Base-by-base conservation (phyloP, 163 green algal species). In the Chlamydomonas reinhardtii region DNA sequence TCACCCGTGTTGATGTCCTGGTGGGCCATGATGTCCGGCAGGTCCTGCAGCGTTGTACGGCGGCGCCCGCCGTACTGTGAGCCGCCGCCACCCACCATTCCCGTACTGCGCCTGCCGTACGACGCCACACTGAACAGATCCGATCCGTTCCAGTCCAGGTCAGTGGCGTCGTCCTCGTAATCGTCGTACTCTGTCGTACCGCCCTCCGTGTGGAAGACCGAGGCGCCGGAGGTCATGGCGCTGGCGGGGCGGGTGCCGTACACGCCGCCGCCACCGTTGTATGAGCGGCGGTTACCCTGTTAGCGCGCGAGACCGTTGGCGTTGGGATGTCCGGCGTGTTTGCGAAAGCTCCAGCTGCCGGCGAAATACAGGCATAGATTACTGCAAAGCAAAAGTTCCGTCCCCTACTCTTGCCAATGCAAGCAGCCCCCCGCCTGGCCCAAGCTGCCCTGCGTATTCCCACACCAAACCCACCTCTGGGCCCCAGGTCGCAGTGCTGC, bases 91-190 rank as follows among this genome's bases (percentile, higher is more conserved):
- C n/a, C n/a, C n/a, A n/a, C 56, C 56, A 19, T 5, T 27, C 35
- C 65, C 65, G 65, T 35, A 22, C 65, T 35, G 65, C 48, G 48
- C 48, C 15, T 34, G 22, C 29, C 29, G 76, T 75, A 84, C 76
- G 76, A 84, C 27, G 35, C 65, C 76, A 84, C 15, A 64, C 76
- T 75, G 76, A 69, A 84, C 43, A 84, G 64, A 4, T 84, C 76
- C 39, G 64, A 75, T 39, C 76, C 76, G 65, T 83, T 75, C 76
- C 76, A 84, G 37, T 84, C 76, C 0, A 43, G n/a, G 29, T 84
- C 76, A 8, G 64, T 68, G 48, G 72, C 78, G 54, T 77, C 76
- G 32, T 29, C 32, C 17, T 29, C 76, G 29, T 29, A 52, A 11
- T 84, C 76, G 20, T 27, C 24, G 59, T 65, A 27, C 17, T 54